Conservation (phyloP, 805 yeast species). For the Ogataea nonfermentans region DNA sequence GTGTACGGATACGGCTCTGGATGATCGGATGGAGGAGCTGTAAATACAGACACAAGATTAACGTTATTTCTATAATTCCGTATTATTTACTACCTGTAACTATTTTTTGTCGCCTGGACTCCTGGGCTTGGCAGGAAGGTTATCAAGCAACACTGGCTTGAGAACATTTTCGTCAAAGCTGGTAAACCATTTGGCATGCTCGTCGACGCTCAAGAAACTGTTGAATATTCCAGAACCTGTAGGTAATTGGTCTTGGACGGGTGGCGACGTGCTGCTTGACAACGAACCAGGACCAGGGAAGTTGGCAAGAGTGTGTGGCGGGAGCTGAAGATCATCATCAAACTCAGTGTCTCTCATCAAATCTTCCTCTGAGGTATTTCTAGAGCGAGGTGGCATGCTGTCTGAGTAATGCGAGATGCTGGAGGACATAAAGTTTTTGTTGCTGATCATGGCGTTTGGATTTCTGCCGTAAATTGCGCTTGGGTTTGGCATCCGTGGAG, state of each 20-base stretch:
- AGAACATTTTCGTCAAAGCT: slow-evolving; percentile 90
- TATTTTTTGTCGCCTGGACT: slow-evolving; percentile 11
- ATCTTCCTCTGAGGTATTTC: slow-evolving; percentile 28
- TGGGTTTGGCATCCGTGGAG: slow-evolving; percentile 39
- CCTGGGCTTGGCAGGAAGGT: slow-evolving; percentile 32
- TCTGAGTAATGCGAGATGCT: slow-evolving; percentile 26
- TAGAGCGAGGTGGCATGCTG: slow-evolving; percentile 22
- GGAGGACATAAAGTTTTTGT: slow-evolving; percentile 20
- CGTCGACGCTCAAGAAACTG: slow-evolving; percentile 47
- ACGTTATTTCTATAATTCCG: slow-evolving; percentile 3
- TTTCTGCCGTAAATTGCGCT: slow-evolving; percentile 11
- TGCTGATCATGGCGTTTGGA: slow-evolving; percentile 16
- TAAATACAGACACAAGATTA: slow-evolving; percentile 4
- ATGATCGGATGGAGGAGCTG: slow-evolving; percentile 40
- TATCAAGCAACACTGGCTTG: slow-evolving; percentile 85
- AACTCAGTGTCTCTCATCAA: slow-evolving; percentile 34
- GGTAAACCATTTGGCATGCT: slow-evolving; percentile 87
- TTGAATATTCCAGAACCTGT: slow-evolving; percentile 23
- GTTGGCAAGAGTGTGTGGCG: slow-evolving; percentile 29
- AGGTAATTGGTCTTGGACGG: slow-evolving; percentile 3
- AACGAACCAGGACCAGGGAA: slow-evolving; percentile 19
- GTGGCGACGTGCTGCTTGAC: slow-evolving; percentile 11
- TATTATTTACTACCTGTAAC: not conserved
- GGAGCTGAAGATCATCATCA: slow-evolving; percentile 34
- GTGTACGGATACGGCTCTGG: slow-evolving; percentile 65